A percentile compares a stretch with the other conserved stretches of the same genome.
phyloP scores from a whole-genome alignment of 371 early-diverging fungal genomes.

The Actinomortierella wolfii region DNA sequence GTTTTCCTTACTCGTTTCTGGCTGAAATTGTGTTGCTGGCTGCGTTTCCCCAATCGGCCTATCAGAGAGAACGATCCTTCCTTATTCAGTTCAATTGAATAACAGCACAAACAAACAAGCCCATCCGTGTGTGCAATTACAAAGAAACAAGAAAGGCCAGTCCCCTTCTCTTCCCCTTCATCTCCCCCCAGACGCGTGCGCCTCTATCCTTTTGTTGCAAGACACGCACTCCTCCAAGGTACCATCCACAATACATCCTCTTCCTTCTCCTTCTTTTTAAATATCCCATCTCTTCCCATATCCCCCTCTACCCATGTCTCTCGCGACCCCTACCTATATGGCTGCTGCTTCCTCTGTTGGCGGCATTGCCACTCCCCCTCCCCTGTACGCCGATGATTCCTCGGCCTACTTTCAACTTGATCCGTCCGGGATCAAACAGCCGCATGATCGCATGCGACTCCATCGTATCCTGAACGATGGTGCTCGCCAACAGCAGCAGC shows the following conservation, averaged over 20 bases:
- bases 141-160: neutral
- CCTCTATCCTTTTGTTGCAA: too few relatives aligned
- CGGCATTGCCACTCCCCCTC: constrained; percentile 22
- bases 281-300: neutral
- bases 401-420: too few relatives aligned
- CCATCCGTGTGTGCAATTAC: too few relatives aligned
- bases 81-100: too few relatives aligned
- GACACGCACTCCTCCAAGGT: too few relatives aligned
- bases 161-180: neutral
- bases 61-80: too few relatives aligned
- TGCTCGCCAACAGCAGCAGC: constrained; percentile 15
- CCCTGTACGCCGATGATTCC: neutral
- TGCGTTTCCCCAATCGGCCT: too few relatives aligned
- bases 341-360: constrained; percentile 31
- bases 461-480: constrained; percentile 35
- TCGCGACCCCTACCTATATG: constrained; percentile 35
- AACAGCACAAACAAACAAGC: too few relatives aligned
- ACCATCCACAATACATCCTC: neutral
- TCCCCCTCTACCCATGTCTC: constrained; percentile 21
- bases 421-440: constrained; percentile 26
- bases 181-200: neutral
- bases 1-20: neutral
- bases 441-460: constrained; percentile 39
- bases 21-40: too few relatives aligned
- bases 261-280: neutral